phyloP scores from a whole-genome alignment of 768 basidiomycete species.

The Strobilomyces dryophilus region DNA sequence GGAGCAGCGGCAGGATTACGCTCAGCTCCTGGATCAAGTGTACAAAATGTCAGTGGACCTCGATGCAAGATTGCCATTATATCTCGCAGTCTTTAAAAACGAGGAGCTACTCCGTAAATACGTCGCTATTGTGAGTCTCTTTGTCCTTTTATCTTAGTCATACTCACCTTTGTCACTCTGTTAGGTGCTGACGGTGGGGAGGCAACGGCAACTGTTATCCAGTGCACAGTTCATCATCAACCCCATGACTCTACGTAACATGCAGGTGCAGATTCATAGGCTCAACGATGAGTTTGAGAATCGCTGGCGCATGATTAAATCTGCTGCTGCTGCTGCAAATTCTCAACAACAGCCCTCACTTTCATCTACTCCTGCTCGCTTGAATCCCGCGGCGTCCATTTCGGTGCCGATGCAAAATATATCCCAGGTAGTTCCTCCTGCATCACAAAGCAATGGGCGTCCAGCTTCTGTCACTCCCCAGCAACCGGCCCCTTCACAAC shows the following conservation, averaged over 20 bases:
- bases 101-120: conserved; percentile 48
- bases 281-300: conserved; percentile 39
- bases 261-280: conserved; percentile 41
- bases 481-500: conserved; percentile 2
- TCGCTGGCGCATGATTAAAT: conserved; percentile 25
- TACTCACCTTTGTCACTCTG: conserved; percentile 8
- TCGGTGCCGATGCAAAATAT: conserved; percentile 18
- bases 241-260: conserved; percentile 38
- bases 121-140: conserved; percentile 48
- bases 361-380: conserved; percentile 1
- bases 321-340: conserved; percentile 3
- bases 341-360: conserved; percentile 4
- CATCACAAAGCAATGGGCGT: conserved; percentile 25
- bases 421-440: conserved; percentile 19
- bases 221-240: conserved; percentile 32
- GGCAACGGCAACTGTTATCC: conserved; percentile 27
- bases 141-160: conserved; percentile 11
- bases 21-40: conserved; percentile 45
- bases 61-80: conserved; percentile 47
- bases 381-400: conserved; percentile 5
- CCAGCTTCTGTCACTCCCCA: conserved; percentile 26
- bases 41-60: conserved; percentile 43
- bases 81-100: conserved; percentile 42
- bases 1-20: conserved; percentile 54
- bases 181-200: conserved; percentile 43